These are phyloP conservation scores for Castanea crenata DNA, from an alignment of 306 rosid genomes.

Conservation along the genomic window DNA sequence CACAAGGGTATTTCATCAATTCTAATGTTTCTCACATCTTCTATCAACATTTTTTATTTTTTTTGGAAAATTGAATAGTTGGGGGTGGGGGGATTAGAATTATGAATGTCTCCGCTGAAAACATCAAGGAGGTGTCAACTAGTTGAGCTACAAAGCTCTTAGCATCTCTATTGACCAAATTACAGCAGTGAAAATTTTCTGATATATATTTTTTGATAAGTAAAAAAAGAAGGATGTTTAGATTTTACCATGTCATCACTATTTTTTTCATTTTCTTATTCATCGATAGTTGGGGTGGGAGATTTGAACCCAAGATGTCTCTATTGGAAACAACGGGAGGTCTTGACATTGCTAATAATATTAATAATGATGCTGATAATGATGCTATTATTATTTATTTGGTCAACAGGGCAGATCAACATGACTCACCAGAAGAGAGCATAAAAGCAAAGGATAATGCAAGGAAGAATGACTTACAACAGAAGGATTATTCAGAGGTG, in stretches of 20 bases:
- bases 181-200: neutral
- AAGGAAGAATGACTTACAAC: neutral
- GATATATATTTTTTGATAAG: too few relatives aligned
- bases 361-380: neutral
- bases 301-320: too few relatives aligned
- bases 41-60: neutral
- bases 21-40: neutral
- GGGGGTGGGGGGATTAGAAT: too few relatives aligned
- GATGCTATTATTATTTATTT: neutral
- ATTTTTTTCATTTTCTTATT: too few relatives aligned
- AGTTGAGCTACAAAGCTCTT: too few relatives aligned
- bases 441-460: neutral
- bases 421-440: neutral
- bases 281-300: too few relatives aligned
- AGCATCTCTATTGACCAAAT: neutral
- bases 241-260: too few relatives aligned
- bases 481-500: neutral
- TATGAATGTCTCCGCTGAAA: too few relatives aligned
- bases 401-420: neutral
- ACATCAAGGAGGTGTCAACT: too few relatives aligned
- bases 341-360: neutral
- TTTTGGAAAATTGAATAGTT: too few relatives aligned
- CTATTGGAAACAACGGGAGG: too few relatives aligned
- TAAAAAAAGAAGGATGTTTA: too few relatives aligned
- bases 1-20: conserved; percentile 1